Conservation (phyloP, 495 filamentous ascomycete genomes). For the Neurospora sp. region DNA sequence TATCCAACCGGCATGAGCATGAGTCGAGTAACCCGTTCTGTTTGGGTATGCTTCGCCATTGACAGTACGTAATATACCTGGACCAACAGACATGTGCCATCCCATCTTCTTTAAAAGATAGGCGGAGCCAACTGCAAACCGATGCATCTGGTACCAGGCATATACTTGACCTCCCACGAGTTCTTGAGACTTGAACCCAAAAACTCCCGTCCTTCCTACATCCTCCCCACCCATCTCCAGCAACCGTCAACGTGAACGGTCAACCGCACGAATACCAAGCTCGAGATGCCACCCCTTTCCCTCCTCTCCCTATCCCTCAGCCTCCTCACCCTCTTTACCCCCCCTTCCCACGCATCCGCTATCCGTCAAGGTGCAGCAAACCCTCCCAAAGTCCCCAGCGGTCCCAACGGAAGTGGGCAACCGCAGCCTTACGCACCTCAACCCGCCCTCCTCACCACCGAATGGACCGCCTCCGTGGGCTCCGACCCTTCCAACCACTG, state of each 20-base stretch:
- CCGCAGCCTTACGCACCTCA: neutral
- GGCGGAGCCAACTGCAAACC: neutral
- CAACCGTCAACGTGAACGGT: neutral
- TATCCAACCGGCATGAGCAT: neutral
- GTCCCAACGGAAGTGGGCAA: neutral
- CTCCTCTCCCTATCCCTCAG: neutral
- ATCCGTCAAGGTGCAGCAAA: neutral
- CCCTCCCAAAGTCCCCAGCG: neutral
- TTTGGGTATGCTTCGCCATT: neutral
- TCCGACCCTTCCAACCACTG: slow-evolving; percentile 38
- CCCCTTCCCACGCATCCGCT: neutral
- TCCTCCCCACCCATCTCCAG: neutral
- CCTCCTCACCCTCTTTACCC: neutral
- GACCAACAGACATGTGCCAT: neutral
- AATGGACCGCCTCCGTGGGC: neutral
- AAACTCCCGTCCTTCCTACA: neutral
- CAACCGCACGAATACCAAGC: neutral
- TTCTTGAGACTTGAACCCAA: neutral
- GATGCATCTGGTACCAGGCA: neutral
- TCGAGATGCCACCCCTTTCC: neutral
- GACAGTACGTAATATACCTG: neutral
- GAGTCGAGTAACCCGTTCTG: neutral
- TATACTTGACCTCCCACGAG: neutral
- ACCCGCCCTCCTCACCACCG: neutral
- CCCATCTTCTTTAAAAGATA: neutral